phyloP scores from a whole-genome alignment of 352 stramenopile genomes.

The Pythium brachiatum region DNA sequence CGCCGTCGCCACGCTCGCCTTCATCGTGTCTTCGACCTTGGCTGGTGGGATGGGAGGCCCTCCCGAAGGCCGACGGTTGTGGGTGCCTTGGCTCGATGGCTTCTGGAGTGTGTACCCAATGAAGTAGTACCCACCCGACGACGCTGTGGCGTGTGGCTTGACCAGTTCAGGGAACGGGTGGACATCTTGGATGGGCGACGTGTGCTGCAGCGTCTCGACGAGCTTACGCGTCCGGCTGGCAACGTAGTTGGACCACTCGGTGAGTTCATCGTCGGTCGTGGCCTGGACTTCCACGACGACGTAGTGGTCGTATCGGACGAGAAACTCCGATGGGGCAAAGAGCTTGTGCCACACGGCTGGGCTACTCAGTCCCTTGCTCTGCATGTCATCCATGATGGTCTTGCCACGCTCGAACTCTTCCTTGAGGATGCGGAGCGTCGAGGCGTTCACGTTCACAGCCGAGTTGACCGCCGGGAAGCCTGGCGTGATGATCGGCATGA shows the following conservation, averaged over 20 bases:
- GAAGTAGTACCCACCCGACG: conserved; percentile 57
- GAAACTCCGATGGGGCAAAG: conserved; percentile 70
- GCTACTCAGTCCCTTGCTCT: conserved; percentile 53
- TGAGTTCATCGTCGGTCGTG: conserved; percentile 52
- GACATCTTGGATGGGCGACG: conserved; percentile 49
- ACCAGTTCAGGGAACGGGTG: conserved; percentile 73
- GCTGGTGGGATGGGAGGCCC: not conserved
- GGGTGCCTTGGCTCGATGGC: not conserved
- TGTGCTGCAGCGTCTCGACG: conserved; percentile 79
- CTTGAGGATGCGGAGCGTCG: conserved; percentile 67
- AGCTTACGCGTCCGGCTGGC: conserved; percentile 81
- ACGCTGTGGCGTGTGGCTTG: conserved; percentile 13
- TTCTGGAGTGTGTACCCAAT: conserved; percentile 58
- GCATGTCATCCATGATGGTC: conserved; percentile 74
- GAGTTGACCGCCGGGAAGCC: conserved; percentile 84
- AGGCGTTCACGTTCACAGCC: conserved; percentile 78
- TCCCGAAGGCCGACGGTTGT: not conserved
- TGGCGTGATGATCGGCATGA: conserved; percentile 88
- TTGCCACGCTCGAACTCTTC: conserved; percentile 78
- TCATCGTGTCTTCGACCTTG: conserved; percentile 19
- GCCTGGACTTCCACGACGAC: conserved; percentile 60
- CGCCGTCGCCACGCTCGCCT: conserved; percentile 49
- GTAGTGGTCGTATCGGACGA: conserved; percentile 85
- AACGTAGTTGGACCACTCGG: conserved; percentile 75
- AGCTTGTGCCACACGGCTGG: conserved; percentile 73